These are phyloP conservation scores for Conoideocrella luteorostrata DNA, from an alignment of 2,329 filamentous ascomycete genomes.

Conservation along the genomic window DNA sequence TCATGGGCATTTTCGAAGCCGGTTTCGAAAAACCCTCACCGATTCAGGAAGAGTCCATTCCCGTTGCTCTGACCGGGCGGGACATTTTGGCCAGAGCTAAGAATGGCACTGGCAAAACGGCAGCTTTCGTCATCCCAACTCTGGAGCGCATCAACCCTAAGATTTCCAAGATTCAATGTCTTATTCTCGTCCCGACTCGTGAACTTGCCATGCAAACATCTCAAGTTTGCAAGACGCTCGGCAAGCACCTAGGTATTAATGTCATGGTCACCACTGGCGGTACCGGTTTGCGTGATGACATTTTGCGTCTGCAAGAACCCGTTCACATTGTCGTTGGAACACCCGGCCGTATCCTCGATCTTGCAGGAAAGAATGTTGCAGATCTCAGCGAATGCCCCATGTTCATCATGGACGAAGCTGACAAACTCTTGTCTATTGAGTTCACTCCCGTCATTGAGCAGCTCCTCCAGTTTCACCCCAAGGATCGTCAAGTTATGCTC, in stretches of 20 bases:
- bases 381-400: constrained; percentile 94
- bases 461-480: constrained; percentile 88
- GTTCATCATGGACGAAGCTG: constrained; percentile 99
- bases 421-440: constrained; percentile 93
- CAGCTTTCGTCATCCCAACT: constrained; percentile 92
- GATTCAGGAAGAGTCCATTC: constrained; percentile 98
- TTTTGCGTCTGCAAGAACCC: constrained; percentile 85
- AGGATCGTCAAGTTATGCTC: constrained; percentile 97
- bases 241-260: constrained; percentile 94
- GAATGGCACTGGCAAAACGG: constrained; percentile 98
- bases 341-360: constrained; percentile 89
- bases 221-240: constrained; percentile 96
- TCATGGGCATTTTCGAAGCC: constrained; percentile 99
- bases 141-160: constrained; percentile 96
- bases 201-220: constrained; percentile 97
- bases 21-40: constrained; percentile 98
- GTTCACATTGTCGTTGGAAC: constrained; percentile 98
- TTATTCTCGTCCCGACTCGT: constrained; percentile 93
- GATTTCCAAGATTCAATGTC: constrained; percentile 89
- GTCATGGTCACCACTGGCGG: constrained; percentile 99
- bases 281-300: constrained; percentile 91
- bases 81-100: constrained; percentile 95
- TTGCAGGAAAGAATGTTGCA: constrained; percentile 93
- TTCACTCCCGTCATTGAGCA: constrained; percentile 98
- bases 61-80: constrained; percentile 87